Base-by-base conservation (phyloP, 129 eudicot species). In the Lactuca saligna region DNA sequence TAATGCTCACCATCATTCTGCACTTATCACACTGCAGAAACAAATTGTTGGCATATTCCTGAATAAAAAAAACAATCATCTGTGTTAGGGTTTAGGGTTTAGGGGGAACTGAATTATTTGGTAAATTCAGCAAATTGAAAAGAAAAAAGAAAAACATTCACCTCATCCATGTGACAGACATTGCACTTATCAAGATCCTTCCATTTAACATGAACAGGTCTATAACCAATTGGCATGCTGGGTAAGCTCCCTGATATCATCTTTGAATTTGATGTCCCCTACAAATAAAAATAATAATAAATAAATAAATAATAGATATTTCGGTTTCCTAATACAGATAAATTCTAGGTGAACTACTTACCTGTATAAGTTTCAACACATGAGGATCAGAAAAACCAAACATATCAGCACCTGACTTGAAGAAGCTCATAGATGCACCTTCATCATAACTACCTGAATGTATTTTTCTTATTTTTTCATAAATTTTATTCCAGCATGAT, bases 141-240 rank as follows among this genome's bases (percentile, higher is more conserved):
- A 32, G 61, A 8, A 25, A 6, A 39, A 6, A 33, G 25, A 60
- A 65, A 8, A 37, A 39, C 20, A 32, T 50, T 65, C 62, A 93
- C 98, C 91, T 93, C 98, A 81, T 93, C 98, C 98, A 93, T 93
- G 82, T 89, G 97, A 83, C 98, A 93, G 25, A 93, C 96, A 54
- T 87, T 89, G 90, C 98, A 93, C 78, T 88, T 86, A 66, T 94
- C 99, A 9, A 94, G 89, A 83, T 94, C 99, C 78, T 81, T 89
- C 99, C 99, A 94, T 57, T 82, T 80, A 68, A 94, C 91, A 72
- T 79, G 84, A 9, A 94, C 95, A 51, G 88, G 87, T 77, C 97
- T 78, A 75, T 85, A 89, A 78, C 93, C 96, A 79, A 37, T 74
- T 38, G 90, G 89, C 78, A 81, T 61, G 80, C 65, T 67, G 46